phyloP scores from a whole-genome alignment of 176 grass and related monocot species.

The Luzula sylvatica region DNA sequence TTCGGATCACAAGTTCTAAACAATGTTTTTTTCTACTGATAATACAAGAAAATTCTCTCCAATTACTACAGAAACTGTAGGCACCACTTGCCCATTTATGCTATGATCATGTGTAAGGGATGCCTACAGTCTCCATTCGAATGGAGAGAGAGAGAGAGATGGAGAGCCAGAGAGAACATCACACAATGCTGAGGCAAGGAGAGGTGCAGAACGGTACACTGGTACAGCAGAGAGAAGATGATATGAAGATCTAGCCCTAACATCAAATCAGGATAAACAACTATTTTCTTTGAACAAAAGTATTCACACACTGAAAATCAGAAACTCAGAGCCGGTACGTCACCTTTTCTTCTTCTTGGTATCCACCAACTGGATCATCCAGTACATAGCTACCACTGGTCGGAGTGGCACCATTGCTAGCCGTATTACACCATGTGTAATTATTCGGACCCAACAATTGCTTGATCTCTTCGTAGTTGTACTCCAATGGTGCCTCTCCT shows the following conservation, averaged over 20 bases:
- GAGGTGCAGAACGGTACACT: neutral
- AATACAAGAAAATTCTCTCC: neutral
- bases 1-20: no score
- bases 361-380: constrained; percentile 23
- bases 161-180: neutral
- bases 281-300: constrained; percentile 5
- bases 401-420: constrained; percentile 4
- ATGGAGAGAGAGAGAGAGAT: neutral
- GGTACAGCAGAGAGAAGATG: constrained; percentile 10
- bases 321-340: constrained; percentile 34
- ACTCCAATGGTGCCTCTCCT: constrained; percentile 38
- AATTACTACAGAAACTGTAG: constrained; percentile 9
- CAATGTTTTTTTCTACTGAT: no score
- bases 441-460: constrained; percentile 44
- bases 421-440: constrained; percentile 19
- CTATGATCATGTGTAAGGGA: constrained; percentile 11
- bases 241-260: constrained; percentile 18
- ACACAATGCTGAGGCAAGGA: constrained; percentile 6
- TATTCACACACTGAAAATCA: constrained; percentile 15
- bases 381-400: neutral
- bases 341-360: constrained; percentile 36
- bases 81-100: constrained; percentile 20
- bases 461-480: constrained; percentile 80
- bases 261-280: constrained; percentile 7
- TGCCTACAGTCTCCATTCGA: constrained; percentile 18